Percentiles rank a stretch among this genome's conserved stretches.
phyloP scores from a whole-genome alignment of 2,329 filamentous ascomycete genomes.

The Chaetomium sp. region DNA sequence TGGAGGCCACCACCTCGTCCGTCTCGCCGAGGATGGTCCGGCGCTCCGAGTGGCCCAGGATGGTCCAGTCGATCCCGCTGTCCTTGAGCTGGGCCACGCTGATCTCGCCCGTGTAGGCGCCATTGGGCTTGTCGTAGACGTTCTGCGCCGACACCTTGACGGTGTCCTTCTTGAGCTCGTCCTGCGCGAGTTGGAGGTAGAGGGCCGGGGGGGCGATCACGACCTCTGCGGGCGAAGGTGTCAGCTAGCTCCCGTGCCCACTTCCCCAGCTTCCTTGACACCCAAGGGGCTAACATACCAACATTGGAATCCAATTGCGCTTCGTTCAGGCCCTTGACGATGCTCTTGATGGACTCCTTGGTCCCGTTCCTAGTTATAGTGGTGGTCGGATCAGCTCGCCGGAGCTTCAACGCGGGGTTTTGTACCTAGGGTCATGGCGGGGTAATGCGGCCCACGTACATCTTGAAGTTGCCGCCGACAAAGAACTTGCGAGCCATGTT shows the following conservation, averaged over 20 bases:
- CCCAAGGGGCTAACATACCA: slow-evolving; percentile 55
- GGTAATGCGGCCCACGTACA: slow-evolving; percentile 60
- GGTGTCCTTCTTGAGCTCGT: slow-evolving; percentile 67
- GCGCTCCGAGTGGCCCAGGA: slow-evolving; percentile 94
- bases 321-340: slow-evolving; percentile 85
- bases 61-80: slow-evolving; percentile 82
- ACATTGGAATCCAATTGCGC: slow-evolving; percentile 76
- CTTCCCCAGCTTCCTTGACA: neutral
- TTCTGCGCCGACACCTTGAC: slow-evolving; percentile 94
- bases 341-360: slow-evolving; percentile 83
- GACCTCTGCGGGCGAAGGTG: slow-evolving; percentile 65
- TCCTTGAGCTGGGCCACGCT: slow-evolving; percentile 90
- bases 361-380: slow-evolving; percentile 78
- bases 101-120: slow-evolving; percentile 97
- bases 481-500: slow-evolving; percentile 96
- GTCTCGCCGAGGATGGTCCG: slow-evolving; percentile 85
- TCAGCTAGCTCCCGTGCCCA: slow-evolving; percentile 6
- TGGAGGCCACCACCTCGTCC: slow-evolving; percentile 82
- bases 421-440: slow-evolving; percentile 28
- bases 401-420: slow-evolving; percentile 36
- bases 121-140: slow-evolving; percentile 95
- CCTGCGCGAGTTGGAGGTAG: slow-evolving; percentile 85
- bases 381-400: slow-evolving; percentile 35
- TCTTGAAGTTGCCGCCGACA: slow-evolving; percentile 99
- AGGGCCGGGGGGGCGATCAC: slow-evolving; percentile 89